Evolutionary conservation across 106 monocot species (phyloP), one percentile per base, ranked within the genome.

Genomic region (Acanthochlamys bracteata): DNA sequence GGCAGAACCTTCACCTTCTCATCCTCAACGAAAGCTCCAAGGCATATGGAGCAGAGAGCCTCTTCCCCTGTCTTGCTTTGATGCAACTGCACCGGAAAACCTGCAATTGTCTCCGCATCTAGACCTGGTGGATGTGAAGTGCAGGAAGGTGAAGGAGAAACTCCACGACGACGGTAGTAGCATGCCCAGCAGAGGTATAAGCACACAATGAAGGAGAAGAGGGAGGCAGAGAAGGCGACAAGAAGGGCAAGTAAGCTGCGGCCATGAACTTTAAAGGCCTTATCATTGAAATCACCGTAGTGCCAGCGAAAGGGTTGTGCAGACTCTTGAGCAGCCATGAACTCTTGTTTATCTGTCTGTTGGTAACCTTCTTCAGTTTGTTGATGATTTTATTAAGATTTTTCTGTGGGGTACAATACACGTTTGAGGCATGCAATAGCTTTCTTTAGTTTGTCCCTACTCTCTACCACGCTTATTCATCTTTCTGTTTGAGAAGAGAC

Each of bases 221-320:
- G 40, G 71, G 71, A 41, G 43, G 71, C 13, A 13, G 65, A 12
- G 62, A 72, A 55, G 72, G 61, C 66, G 24, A 67, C 17, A 52
- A 67, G 40, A 42, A 78, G 59, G 2, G 54, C 59, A 20, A 61
- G 24, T 20, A 66, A 51, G 71, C 66, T 42, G 13, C 57, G 51
- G 51, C 71, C 65, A 24, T 71, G 64, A 40, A 77, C 9, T 19
- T 66, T 47, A 57, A 66, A 77, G 71, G 65, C 57, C 41, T 56
- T 61, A 52, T 71, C 66, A 41, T 54, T 41, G n/a, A 69, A 23
- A 17, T 71, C 71, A 15, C 58, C 53, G 41, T 77, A 77, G 71
- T 66, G 77, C 77, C 77, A 77, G 47, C 52, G 63, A 56, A 76
- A 65, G 16, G 64, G 43, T 40, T 15, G 52, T n/a, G 49, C 49